A percentile compares a stretch with the other conserved stretches of the same genome.
Conservation (phyloP, 2,329 filamentous ascomycete species). For the Dactylellina haptotyla region DNA sequence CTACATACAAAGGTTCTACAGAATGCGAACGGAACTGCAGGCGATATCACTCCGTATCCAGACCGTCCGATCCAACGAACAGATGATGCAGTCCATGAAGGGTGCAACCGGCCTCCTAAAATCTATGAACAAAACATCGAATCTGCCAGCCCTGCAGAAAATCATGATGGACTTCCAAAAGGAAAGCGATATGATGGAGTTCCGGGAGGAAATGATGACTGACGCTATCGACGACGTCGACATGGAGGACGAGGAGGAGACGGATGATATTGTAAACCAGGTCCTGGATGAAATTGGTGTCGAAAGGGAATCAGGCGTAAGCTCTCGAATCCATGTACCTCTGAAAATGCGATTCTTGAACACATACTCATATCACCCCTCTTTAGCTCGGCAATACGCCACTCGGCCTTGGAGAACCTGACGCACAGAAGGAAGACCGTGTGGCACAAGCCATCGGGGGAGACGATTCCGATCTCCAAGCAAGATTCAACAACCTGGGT, state of each 20-base stretch:
- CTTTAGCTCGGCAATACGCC: constrained; percentile 88
- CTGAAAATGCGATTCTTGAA: background rate
- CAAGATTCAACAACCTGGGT: constrained; percentile 86
- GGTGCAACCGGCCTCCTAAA: constrained; percentile 90
- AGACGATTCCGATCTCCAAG: constrained; percentile 85
- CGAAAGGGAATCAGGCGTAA: constrained; percentile 86
- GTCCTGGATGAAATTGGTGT: constrained; percentile 97
- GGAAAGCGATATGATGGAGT: constrained; percentile 99
- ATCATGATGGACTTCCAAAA: constrained; percentile 99
- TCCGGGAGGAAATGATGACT: constrained; percentile 99
- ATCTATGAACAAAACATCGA: constrained; percentile 98
- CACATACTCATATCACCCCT: constrained; percentile 43
- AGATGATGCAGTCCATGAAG: constrained; percentile 99
- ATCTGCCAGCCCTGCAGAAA: constrained; percentile 89
- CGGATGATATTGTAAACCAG: constrained; percentile 95
- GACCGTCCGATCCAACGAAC: constrained; percentile 97
- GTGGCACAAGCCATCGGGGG: constrained; percentile 85
- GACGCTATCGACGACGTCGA: constrained; percentile 98
- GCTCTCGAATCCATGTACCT: constrained; percentile 59
- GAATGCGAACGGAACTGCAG: constrained; percentile 96
- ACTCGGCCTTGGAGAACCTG: constrained; percentile 76
- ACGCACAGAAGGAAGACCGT: constrained; percentile 75
- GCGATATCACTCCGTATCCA: constrained; percentile 95
- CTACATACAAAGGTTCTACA: constrained; percentile 98
- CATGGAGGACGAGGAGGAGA: constrained; percentile 88